Evolutionary conservation across 352 stramenopile genomes (phyloP), one percentile per base, ranked within the genome.

Genomic region (Bremia lactucae): DNA sequence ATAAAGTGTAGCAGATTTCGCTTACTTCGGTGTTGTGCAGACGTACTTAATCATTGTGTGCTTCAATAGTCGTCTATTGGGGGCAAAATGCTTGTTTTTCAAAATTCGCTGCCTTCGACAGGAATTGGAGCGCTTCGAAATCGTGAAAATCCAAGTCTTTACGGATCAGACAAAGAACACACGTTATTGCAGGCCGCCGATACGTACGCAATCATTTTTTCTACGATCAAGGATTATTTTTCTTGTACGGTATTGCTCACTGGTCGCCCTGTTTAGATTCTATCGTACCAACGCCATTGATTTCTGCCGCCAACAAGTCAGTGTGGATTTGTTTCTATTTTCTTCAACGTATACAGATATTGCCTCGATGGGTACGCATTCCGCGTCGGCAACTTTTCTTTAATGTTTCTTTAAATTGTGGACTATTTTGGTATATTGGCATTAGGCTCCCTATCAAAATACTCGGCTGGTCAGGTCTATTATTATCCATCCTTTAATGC

Each of bases 251-350:
- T 36, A n/a, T 19, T 16, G 42, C 11, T 34, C 31, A 34, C 13
- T 2, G 6, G 8, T 28, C 25, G 36, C 28, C 24, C 29, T n/a
- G 31, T 53, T 8, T 35, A 97, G 60, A 22, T 95, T 94, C 47
- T 96, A 96, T 57, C 68, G 74, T 9, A 87, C 88, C 25, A 91
- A 90, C 31, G 86, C 94, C 4, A 88, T 98, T 57, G 96, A 99
- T 65, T 98, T 98, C 49, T 97, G 80, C 59, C 77, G 95, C 29
- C 81, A 98, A 50, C 96, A 99, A 85, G 97, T 99, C 49, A 96
- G 84, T 49, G 95, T 99, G n/a, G 96, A 99, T 55, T 94, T 97
- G 52, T 99, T 98, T 67, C 59, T 98, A 2, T 97, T 98, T 63
- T 86, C 93, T 13, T 72, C 70, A 1, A 76, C 87, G 62, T 99